A percentile compares a stretch with the other conserved stretches of the same genome.
phyloP scores from a whole-genome alignment of 495 filamentous ascomycete species.

The Trypethelium eluteriae region DNA sequence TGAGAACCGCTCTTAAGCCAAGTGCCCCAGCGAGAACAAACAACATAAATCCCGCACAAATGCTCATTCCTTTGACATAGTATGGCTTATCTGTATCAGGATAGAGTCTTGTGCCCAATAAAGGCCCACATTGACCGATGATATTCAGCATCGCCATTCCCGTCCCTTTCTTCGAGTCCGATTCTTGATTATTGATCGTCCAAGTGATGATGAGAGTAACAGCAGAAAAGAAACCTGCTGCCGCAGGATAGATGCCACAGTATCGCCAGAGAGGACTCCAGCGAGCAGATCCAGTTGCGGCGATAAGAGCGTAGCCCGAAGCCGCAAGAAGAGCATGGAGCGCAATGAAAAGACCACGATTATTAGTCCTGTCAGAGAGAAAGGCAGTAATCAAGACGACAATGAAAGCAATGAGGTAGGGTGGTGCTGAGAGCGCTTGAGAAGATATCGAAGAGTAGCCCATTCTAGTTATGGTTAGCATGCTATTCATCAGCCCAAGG shows the following conservation, averaged over 20 bases:
- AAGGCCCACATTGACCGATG: conserved; percentile 55
- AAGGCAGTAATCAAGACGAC: conserved; percentile 31
- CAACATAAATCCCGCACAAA: conserved; percentile 53
- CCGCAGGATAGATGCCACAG: conserved; percentile 50
- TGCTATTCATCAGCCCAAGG: too few relatives aligned
- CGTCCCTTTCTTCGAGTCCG: conserved; percentile 48
- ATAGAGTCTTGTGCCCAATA: conserved; percentile 55
- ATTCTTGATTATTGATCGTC: conserved; percentile 47
- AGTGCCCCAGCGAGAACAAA: conserved; percentile 42
- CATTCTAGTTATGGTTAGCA: conserved; percentile 21
- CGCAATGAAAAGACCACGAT: conserved; percentile 28
- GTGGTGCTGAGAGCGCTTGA: conserved; percentile 36
- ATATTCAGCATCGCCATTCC: conserved; percentile 52
- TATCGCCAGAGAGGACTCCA: conserved; percentile 40
- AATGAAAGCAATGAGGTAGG: conserved; percentile 34
- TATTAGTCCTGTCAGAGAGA: conserved; percentile 30
- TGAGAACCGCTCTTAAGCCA: conserved; percentile 42
- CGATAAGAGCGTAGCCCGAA: conserved; percentile 53
- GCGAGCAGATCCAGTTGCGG: conserved; percentile 35
- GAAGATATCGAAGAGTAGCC: conserved; percentile 28
- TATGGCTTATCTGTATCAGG: conserved; percentile 50
- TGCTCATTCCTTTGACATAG: conserved; percentile 52
- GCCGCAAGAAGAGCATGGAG: conserved; percentile 44
- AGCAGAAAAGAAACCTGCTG: conserved; percentile 53
- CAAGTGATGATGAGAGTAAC: conserved; percentile 58